Conservation (phyloP, 1,284 basidiomycete genomes). For the Cryptococcus neoformans region DNA sequence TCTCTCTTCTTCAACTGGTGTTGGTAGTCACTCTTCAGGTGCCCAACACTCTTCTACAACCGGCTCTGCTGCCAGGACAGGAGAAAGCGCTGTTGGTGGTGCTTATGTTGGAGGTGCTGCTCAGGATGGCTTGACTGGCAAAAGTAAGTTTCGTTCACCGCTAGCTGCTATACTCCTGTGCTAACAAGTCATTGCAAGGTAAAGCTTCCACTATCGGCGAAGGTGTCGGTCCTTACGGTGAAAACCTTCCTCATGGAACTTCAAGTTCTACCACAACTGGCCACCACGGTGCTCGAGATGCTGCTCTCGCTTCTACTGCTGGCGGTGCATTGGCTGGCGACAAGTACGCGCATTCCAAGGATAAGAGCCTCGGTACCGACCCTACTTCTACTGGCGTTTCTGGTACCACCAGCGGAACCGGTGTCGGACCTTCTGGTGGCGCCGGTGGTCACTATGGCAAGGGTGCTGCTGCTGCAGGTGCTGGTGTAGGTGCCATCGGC, state of each 20-base stretch:
- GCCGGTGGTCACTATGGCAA: conserved; percentile 21
- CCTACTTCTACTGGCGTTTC: conserved; percentile 6
- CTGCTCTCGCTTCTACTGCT: conserved; percentile 20
- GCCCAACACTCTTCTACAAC: background rate
- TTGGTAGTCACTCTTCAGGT: background rate
- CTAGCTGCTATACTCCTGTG: background rate
- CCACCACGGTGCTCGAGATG: conserved; percentile 12
- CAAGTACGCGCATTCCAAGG: background rate
- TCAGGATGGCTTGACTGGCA: background rate
- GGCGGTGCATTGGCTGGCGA: conserved; percentile 16
- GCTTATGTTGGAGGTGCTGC: background rate
- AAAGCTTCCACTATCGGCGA: conserved; percentile 15
- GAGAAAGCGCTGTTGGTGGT: background rate
- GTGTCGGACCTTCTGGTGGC: conserved; percentile 17
- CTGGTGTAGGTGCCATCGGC: background rate
- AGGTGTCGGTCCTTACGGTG: conserved; percentile 26
- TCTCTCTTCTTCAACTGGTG: background rate
- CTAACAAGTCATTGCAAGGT: background rate
- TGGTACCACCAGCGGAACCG: conserved; percentile 11
- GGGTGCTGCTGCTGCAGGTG: conserved; percentile 5
- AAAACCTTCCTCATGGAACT: conserved; percentile 16
- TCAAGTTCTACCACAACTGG: background rate
- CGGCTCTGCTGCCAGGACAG: too few relatives aligned
- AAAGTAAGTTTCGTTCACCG: too few relatives aligned
- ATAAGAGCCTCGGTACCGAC: conserved; percentile 4